Evolutionary conservation across 1,284 basidiomycete species (phyloP).

Genomic region (Malassezia yamatoensis): DNA sequence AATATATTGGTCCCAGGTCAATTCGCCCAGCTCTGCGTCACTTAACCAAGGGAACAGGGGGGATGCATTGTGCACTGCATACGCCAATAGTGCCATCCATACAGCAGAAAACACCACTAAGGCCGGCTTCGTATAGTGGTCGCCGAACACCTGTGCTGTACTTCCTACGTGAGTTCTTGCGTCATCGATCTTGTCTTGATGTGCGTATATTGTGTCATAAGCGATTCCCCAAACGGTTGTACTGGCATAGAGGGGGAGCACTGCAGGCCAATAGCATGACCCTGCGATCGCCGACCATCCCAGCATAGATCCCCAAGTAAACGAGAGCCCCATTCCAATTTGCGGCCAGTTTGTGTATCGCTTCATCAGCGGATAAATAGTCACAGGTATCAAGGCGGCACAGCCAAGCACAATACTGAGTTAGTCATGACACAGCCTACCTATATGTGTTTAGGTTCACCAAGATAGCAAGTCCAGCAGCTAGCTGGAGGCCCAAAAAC

Average conservation of each 20-base stretch:
- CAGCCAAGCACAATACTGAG: constrained; percentile 78
- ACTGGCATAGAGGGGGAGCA: constrained; percentile 78
- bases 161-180: constrained; percentile 78
- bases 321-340: constrained; percentile 65
- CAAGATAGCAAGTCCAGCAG: constrained; percentile 74
- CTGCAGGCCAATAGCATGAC: constrained; percentile 60
- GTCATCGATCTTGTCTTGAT: constrained; percentile 95
- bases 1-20: constrained; percentile 14
- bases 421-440: constrained; percentile 50
- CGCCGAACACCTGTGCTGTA: constrained; percentile 74
- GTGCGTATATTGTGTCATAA: constrained; percentile 96
- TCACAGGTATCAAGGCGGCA: constrained; percentile 74
- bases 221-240: constrained; percentile 87
- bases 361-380: constrained; percentile 94
- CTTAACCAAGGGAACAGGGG: constrained; percentile 9
- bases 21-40: background rate
- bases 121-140: constrained; percentile 63
- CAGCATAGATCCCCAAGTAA: constrained; percentile 93
- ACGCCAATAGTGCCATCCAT: constrained; percentile 64
- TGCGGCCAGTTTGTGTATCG: constrained; percentile 95
- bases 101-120: constrained; percentile 65
- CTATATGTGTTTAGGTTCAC: constrained; percentile 91
- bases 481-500: constrained; percentile 75
- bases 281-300: constrained; percentile 92
- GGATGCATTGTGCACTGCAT: constrained; percentile 51